A percentile compares a stretch with the other conserved stretches of the same genome.
Conservation (phyloP, 768 basidiomycete species). For the Agaricus sinodeliciosus region DNA sequence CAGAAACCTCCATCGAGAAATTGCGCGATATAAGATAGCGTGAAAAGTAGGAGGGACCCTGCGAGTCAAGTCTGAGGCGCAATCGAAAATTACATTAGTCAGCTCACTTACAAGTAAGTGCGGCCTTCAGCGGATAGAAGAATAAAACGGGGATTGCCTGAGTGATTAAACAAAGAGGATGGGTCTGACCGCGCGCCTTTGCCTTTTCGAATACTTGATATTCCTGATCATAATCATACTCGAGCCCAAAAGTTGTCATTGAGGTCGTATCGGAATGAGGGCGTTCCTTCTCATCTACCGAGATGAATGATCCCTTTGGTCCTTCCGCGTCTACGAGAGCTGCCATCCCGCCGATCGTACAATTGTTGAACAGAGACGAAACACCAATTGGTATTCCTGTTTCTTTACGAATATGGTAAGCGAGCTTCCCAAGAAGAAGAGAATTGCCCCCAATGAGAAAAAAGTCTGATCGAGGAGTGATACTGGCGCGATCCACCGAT, state of each 20-base stretch:
- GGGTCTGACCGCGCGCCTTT: slow-evolving; percentile 23
- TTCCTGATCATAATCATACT: slow-evolving; percentile 24
- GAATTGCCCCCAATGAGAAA: slow-evolving; percentile 40
- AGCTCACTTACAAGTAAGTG: slow-evolving; percentile 28
- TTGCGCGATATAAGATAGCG: slow-evolving; percentile 27
- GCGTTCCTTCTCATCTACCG: slow-evolving; percentile 9
- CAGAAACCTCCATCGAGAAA: slow-evolving; percentile 24
- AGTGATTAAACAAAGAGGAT: slow-evolving; percentile 32
- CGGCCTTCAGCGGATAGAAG: slow-evolving; percentile 39
- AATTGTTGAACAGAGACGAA: slow-evolving; percentile 32
- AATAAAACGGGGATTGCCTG: slow-evolving; percentile 36
- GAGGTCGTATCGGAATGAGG: slow-evolving; percentile 14
- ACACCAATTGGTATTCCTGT: slow-evolving; percentile 30
- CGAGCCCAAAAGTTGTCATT: slow-evolving; percentile 18
- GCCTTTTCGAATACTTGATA: slow-evolving; percentile 15
- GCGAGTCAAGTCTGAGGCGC: neutral
- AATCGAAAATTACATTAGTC: neutral
- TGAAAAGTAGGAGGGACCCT: slow-evolving; percentile 35
- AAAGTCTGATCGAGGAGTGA: slow-evolving; percentile 32
- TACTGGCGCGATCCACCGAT: slow-evolving; percentile 20
- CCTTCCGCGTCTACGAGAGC: slow-evolving; percentile 25
- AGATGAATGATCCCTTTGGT: slow-evolving; percentile 6
- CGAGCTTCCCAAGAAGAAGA: slow-evolving; percentile 37
- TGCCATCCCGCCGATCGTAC: slow-evolving; percentile 36
- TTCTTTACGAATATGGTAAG: slow-evolving; percentile 33